Conservation (phyloP, 78 protist genomes). For the Cavenderia fasciculata region DNA sequence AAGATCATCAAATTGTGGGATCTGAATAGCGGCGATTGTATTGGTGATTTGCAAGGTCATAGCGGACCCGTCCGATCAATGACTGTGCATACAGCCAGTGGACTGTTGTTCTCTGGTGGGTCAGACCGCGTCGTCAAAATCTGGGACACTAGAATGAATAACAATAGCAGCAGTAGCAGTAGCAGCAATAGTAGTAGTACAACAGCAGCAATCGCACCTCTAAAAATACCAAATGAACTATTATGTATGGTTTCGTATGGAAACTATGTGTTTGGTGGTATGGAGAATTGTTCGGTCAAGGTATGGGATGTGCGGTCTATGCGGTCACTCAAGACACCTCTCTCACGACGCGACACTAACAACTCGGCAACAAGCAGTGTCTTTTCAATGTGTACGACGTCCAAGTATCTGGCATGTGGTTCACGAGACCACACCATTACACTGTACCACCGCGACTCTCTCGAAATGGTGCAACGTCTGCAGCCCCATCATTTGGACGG, state of each 20-base stretch:
- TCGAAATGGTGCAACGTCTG: slow-evolving; percentile 42
- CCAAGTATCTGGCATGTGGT: slow-evolving; percentile 39
- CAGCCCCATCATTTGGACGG: slow-evolving; percentile 73
- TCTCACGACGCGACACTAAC: not conserved
- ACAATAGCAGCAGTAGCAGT: not conserved
- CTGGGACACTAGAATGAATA: slow-evolving; percentile 26
- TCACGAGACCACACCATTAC: slow-evolving; percentile 55
- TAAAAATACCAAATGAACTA: slow-evolving; percentile 20
- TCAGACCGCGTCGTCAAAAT: slow-evolving; percentile 29
- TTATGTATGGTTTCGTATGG: slow-evolving; percentile 23
- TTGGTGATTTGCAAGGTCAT: slow-evolving; percentile 36
- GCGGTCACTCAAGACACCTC: slow-evolving; percentile 41
- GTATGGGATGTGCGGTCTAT: slow-evolving; percentile 54
- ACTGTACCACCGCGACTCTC: slow-evolving; percentile 38
- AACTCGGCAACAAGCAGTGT: slow-evolving; percentile 6
- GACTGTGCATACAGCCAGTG: not conserved
- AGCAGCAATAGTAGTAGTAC: no score
- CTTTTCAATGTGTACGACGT: slow-evolving; percentile 24
- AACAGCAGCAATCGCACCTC: not conserved
- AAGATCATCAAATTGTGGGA: slow-evolving; percentile 73
- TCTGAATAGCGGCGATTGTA: slow-evolving; percentile 50
- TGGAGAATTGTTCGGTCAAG: slow-evolving; percentile 45
- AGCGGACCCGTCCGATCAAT: slow-evolving; percentile 41
- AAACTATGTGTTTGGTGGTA: slow-evolving; percentile 23
- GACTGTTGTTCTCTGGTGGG: slow-evolving; percentile 57